Evolutionary conservation across 208 protist species (phyloP).

Genomic region (Strigomonas culicis): DNA sequence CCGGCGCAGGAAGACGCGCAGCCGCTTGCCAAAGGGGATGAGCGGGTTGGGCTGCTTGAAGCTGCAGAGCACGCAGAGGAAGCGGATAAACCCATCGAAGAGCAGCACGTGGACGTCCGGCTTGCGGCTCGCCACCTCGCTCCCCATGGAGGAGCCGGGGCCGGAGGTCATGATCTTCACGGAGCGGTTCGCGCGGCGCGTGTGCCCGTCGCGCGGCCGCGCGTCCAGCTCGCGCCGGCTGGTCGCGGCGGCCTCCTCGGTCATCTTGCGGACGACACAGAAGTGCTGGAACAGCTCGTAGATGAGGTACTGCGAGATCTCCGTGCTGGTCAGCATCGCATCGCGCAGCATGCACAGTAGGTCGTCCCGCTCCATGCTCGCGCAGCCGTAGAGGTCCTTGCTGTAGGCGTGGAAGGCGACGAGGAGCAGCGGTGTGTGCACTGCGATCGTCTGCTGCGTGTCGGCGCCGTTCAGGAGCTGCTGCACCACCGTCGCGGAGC

Average conservation of each 20-base stretch:
- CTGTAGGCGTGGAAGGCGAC: conserved; percentile 74
- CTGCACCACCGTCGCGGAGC: conserved; percentile 29
- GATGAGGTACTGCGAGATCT: conserved; percentile 81
- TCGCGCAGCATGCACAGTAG: conserved; percentile 76
- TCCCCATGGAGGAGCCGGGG: conserved; percentile 5
- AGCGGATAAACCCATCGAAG: conserved; percentile 76
- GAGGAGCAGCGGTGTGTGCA: conserved; percentile 52
- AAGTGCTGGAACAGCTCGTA: conserved; percentile 79
- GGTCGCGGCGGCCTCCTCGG: conserved; percentile 43
- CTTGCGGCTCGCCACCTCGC: conserved; percentile 19
- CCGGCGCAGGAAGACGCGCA: conserved; percentile 64
- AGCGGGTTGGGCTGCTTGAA: conserved; percentile 89
- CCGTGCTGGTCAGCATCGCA: conserved; percentile 86
- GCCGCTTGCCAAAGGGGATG: conserved; percentile 60
- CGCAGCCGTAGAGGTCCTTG: conserved; percentile 61
- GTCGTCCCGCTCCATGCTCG: conserved; percentile 65
- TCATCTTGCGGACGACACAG: conserved; percentile 40
- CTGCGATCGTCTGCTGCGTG: conserved; percentile 51
- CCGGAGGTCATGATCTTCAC: conserved; percentile 52
- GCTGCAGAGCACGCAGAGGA: conserved; percentile 80
- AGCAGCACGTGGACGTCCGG: conserved; percentile 45
- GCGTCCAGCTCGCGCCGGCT: conserved; percentile 60
- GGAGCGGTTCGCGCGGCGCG: conserved; percentile 27
- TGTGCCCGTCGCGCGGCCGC: conserved; percentile 30
- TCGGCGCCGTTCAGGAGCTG: conserved; percentile 44